A percentile compares a stretch with the other conserved stretches of the same genome.
These are phyloP conservation scores for Penicillium sclerotigenum DNA, from an alignment of 2,329 filamentous ascomycete species.

Conservation along the genomic window DNA sequence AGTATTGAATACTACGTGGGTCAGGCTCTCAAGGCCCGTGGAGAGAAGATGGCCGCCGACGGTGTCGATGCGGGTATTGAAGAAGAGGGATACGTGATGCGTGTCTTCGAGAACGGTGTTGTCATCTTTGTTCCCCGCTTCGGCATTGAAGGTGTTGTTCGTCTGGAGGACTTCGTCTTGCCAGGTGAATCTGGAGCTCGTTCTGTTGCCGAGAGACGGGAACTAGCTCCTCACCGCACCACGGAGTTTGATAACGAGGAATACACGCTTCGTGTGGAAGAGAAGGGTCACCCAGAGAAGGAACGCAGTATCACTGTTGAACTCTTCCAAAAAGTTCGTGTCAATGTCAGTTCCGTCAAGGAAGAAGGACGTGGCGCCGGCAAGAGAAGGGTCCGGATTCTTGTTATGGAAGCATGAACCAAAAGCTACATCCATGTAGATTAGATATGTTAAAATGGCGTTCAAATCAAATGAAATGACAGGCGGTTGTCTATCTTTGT, in stretches of 20 bases:
- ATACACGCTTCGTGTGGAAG: slow-evolving; percentile 66
- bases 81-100: slow-evolving; percentile 95
- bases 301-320: slow-evolving; percentile 58
- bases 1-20: slow-evolving; percentile 98
- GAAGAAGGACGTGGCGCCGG: slow-evolving; percentile 80
- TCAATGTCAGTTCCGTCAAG: slow-evolving; percentile 86
- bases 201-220: slow-evolving; percentile 33
- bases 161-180: slow-evolving; percentile 76
- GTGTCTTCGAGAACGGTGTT: slow-evolving; percentile 94
- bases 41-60: slow-evolving; percentile 43
- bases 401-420: slow-evolving; percentile 35
- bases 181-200: slow-evolving; percentile 51
- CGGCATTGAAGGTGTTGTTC: slow-evolving; percentile 88
- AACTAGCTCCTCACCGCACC: slow-evolving; percentile 55
- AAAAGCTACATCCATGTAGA: slow-evolving; percentile 11
- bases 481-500: background rate
- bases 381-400: slow-evolving; percentile 65
- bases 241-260: slow-evolving; percentile 81
- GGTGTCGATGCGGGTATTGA: slow-evolving; percentile 51
- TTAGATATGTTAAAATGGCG: slow-evolving; percentile 11
- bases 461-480: slow-evolving; percentile 6
- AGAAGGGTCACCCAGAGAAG: slow-evolving; percentile 45
- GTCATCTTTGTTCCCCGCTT: slow-evolving; percentile 95
- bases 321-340: slow-evolving; percentile 86
- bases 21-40: slow-evolving; percentile 79